These are phyloP conservation scores for Gaertneriomyces semiglobifer DNA, from an alignment of 192 early-diverging fungal genomes.

Conservation along the genomic window DNA sequence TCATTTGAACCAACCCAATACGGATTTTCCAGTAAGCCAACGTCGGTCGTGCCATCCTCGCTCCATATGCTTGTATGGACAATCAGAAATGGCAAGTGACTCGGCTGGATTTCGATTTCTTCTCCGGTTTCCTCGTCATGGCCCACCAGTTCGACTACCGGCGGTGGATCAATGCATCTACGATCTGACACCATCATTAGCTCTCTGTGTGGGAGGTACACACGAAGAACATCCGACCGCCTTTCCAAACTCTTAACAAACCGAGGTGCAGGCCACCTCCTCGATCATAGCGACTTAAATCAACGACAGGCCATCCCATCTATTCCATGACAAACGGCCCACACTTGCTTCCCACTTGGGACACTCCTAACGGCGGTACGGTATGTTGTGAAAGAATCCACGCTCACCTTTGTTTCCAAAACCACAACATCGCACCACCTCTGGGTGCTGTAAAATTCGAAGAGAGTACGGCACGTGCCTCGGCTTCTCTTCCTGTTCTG, in stretches of 20 bases:
- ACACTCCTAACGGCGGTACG: too few relatives aligned
- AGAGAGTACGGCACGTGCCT: background rate
- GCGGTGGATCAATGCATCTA: conserved; percentile 3
- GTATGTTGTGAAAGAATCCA: too few relatives aligned
- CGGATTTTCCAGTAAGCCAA: conserved; percentile 23
- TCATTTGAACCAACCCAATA: background rate
- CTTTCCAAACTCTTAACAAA: too few relatives aligned
- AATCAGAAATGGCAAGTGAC: conserved; percentile 12
- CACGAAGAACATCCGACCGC: background rate
- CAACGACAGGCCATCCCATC: too few relatives aligned
- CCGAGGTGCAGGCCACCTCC: too few relatives aligned
- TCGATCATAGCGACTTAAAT: too few relatives aligned
- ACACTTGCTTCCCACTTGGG: too few relatives aligned
- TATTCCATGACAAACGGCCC: too few relatives aligned
- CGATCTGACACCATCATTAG: background rate
- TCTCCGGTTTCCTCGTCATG: background rate
- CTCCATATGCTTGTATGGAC: conserved; percentile 36
- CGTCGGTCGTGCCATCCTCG: conserved; percentile 27
- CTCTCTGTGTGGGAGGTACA: background rate
- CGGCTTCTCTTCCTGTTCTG: too few relatives aligned
- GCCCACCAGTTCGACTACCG: conserved; percentile 1
- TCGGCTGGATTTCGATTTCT: background rate
- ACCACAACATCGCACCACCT: conserved; percentile 2
- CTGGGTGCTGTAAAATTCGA: conserved; percentile 12
- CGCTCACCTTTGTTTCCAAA: conserved; percentile 11